Evolutionary conservation across 225 moss, liverwort and hornwort genomes (phyloP), one percentile per base, ranked within the genome.

Genomic region (Polytrichum formosum): DNA sequence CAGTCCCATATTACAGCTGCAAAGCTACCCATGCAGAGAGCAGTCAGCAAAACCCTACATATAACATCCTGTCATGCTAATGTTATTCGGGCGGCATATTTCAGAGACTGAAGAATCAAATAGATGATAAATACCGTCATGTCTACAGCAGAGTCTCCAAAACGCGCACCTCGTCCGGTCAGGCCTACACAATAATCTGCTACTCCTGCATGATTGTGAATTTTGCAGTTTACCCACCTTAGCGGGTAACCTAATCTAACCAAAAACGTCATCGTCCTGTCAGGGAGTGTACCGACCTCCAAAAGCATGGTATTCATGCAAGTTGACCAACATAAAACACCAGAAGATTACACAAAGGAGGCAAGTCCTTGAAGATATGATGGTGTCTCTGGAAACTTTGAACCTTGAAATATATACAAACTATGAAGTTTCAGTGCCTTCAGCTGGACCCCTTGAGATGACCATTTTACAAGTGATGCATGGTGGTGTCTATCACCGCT

Each of bases 241-340:
- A 71, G 46, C 67, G 79, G 58, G n/a, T 64, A 67, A 66, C 80
- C 74, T 66, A 71, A 79, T 76, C 85, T 85, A 74, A 76, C 73
- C 79, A 85, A 63, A 82, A 82, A 81, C 73, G 70, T 81, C 78
- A 78, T 79, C 67, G 81, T 78, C 81, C 35, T 55, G 78, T 75
- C 30, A 68, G 25, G 73, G 73, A 70, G 71, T 63, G 18, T 28
- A 63, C 63, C 28, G 7, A 63, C 63, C 63, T 63, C 63, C 28
- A 46, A 46, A 46, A 46, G 13, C 13, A 10, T 46, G 46, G 46
- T 46, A 46, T 46, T 46, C 16, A 63, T 68, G 84, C 78, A 76
- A 81, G 78, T 84, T 78, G 80, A 81, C 75, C 46, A 46, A 81
- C 72, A 78, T 81, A 63, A 30, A 80, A 80, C 78, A 70, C 78